phyloP scores from a whole-genome alignment of 768 basidiomycete genomes.

The Lactifluus subvellereus region DNA sequence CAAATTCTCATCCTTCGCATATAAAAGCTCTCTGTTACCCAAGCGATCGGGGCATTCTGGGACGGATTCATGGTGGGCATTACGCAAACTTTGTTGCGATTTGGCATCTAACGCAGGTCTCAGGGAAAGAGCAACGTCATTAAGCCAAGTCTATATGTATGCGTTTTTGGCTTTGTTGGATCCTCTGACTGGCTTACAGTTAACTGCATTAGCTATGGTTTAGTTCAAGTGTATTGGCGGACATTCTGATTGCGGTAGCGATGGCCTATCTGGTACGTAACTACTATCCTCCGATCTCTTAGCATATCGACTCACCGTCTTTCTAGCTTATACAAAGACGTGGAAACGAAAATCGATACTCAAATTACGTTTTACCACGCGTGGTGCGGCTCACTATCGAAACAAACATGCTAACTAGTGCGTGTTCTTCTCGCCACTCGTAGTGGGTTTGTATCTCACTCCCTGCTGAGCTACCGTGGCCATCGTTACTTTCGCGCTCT shows the following conservation, averaged over 20 bases:
- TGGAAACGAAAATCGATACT: background rate
- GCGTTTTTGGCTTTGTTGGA: background rate
- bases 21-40: background rate
- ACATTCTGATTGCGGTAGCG: conserved; percentile 12
- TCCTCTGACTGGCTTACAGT: background rate
- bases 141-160: conserved; percentile 5
- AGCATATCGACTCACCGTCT: background rate
- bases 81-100: background rate
- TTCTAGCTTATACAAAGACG: background rate
- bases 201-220: conserved; percentile 13
- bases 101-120: background rate
- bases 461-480: conserved; percentile 1
- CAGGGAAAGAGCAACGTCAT: conserved; percentile 2
- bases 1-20: too few species aligned
- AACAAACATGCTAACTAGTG: conserved; percentile 25
- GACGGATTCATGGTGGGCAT: background rate
- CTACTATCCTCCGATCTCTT: background rate
- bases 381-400: conserved; percentile 27
- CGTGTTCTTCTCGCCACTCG: background rate
- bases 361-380: conserved; percentile 20
- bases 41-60: conserved; percentile 1
- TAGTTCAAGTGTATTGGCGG: background rate
- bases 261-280: conserved; percentile 14
- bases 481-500: conserved; percentile 9
- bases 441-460: background rate